Evolutionary conservation across 2,329 filamentous ascomycete species (phyloP).

Genomic region (Sphaerulina vaccinii): DNA sequence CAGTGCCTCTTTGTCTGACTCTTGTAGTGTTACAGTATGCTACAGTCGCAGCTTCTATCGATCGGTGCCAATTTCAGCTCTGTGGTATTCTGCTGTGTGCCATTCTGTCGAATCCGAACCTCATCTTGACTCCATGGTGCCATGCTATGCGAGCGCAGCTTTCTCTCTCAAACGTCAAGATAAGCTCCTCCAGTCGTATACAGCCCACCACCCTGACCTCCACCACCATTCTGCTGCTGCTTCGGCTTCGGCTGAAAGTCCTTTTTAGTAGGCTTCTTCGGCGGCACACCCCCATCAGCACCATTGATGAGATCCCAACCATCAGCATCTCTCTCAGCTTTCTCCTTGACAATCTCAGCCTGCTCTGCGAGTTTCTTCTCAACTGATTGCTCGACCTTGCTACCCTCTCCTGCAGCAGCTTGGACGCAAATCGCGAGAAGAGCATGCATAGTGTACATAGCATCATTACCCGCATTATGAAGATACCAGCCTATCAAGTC

Average conservation of each 20-base stretch:
- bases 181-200: slow-evolving; percentile 28
- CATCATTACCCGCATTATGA: slow-evolving; percentile 43
- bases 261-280: slow-evolving; percentile 18
- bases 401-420: slow-evolving; percentile 37
- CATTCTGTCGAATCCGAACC: too few relatives aligned
- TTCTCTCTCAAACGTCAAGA: slow-evolving; percentile 25
- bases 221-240: slow-evolving; percentile 8
- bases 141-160: too few relatives aligned
- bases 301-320: slow-evolving; percentile 42
- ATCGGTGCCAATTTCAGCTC: too few relatives aligned
- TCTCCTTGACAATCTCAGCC: slow-evolving; percentile 30
- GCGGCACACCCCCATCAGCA: slow-evolving; percentile 39
- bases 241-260: slow-evolving; percentile 15
- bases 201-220: slow-evolving; percentile 12
- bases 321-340: slow-evolving; percentile 38
- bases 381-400: slow-evolving; percentile 28
- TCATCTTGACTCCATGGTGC: too few relatives aligned
- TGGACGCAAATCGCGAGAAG: slow-evolving; percentile 63
- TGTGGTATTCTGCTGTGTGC: too few relatives aligned
- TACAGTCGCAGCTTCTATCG: too few relatives aligned
- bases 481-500: slow-evolving; percentile 57
- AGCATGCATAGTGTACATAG: slow-evolving; percentile 45
- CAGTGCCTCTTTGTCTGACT: too few relatives aligned
- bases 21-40: too few relatives aligned
- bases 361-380: slow-evolving; percentile 32